Evolutionary conservation across 805 yeast species (phyloP), one percentile per base, ranked within the genome.

Genomic region (Candida alai): DNA sequence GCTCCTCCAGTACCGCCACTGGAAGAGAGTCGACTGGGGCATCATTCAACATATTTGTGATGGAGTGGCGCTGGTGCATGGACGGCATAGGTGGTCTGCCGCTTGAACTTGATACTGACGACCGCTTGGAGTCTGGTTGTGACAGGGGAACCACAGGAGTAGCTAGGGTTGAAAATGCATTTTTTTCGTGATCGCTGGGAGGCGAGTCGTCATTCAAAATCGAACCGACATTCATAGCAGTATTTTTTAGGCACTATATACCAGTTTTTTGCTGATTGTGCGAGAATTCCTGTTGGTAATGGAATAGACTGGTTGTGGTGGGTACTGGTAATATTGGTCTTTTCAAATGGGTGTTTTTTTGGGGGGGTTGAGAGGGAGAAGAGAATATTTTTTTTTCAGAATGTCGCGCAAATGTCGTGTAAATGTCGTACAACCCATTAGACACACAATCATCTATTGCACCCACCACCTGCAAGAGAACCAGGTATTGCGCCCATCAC

Each of bases 141-240:
- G 31, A 16, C 31, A n/a, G 8, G 13, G 31, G 14, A 8, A 17
- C 6, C 5, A 13, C 8, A 7, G 22, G 24, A n/a, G 17, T 19
- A 11, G 24, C 24, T 5, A 19, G 19, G 15, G 32, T 19, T n/a
- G 22, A 27, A 4, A 22, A 14, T 9, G 17, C 30, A 17, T 34
- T 30, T 27, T 13, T 14, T 19, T 36, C 36, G 9, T 35, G 28
- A 19, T 51, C 52, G 26, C 49, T 49, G 12, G 56, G 55, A 2
- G 62, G 60, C 18, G 58, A 48, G 34, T 60, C 65, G 35, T 57
- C 52, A 42, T 60, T 62, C 18, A 62, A 45, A 22, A 60, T 60
- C 8, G 68, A 60, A 12, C 68, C 66, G 24, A 60, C 66, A 47
- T 60, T 62, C 68, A 62, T 62, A 20, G 33, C 28, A 24, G 9